Evolutionary conservation across 331 rosid genomes (phyloP).

Genomic region (Saraca asoca): DNA sequence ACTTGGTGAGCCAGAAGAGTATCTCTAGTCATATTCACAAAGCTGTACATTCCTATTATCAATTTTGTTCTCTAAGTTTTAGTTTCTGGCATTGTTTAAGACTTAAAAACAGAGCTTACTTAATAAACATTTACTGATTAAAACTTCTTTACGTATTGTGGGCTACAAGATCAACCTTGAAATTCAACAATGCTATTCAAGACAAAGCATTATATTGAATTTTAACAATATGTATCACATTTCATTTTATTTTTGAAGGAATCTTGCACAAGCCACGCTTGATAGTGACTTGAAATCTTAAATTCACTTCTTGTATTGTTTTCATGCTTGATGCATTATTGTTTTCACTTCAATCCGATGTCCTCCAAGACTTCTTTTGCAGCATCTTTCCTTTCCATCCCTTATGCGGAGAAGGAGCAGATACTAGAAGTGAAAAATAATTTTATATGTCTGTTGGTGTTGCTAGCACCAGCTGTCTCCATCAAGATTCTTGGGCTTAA

Average conservation of each 20-base stretch:
- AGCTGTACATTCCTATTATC: too few species aligned
- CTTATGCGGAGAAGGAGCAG: not conserved
- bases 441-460: too few species aligned
- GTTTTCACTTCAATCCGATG: not conserved
- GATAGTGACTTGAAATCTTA: slow-evolving; percentile 34
- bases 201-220: slow-evolving; percentile 1
- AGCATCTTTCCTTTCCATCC: slow-evolving; percentile 6
- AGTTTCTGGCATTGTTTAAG: too few species aligned
- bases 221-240: slow-evolving; percentile 2
- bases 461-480: too few species aligned
- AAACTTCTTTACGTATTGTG: too few species aligned
- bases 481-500: too few species aligned
- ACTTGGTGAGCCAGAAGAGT: too few species aligned
- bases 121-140: too few species aligned
- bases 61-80: too few species aligned
- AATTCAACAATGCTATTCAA: not conserved
- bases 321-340: not conserved
- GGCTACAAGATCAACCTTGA: not conserved
- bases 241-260: slow-evolving; percentile 12
- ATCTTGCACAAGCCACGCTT: slow-evolving; percentile 19
- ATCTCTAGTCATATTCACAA: too few species aligned
- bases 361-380: not conserved
- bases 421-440: not conserved
- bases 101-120: too few species aligned
- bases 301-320: not conserved